Conservation (phyloP, 2,329 filamentous ascomycete genomes). For the Phyllosticta citriasiana region DNA sequence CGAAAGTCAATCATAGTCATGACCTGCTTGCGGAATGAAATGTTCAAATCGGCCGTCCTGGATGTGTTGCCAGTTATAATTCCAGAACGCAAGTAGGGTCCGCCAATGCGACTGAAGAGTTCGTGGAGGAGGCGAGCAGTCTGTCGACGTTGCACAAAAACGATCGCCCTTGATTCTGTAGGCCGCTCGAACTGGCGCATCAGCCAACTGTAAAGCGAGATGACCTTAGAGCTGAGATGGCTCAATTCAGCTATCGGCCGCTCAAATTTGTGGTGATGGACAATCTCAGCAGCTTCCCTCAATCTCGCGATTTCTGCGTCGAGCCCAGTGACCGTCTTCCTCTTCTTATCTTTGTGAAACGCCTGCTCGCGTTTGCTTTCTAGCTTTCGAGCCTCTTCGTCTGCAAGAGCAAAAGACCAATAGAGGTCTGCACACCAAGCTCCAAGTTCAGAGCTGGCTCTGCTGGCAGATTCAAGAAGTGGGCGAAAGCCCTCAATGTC, state of each 20-base stretch:
- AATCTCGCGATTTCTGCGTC: slow-evolving; percentile 49
- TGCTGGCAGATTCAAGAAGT: slow-evolving; percentile 49
- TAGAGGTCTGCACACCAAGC: slow-evolving; percentile 76
- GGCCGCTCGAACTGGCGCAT: slow-evolving; percentile 49
- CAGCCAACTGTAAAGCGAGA: slow-evolving; percentile 52
- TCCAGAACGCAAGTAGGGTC: slow-evolving; percentile 50
- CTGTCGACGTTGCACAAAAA: slow-evolving; percentile 73
- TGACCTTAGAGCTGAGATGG: slow-evolving; percentile 63
- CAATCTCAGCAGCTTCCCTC: slow-evolving; percentile 45
- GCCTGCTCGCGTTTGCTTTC: slow-evolving; percentile 24
- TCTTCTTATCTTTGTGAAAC: slow-evolving; percentile 32
- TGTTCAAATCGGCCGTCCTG: slow-evolving; percentile 47
- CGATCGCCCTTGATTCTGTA: slow-evolving; percentile 61
- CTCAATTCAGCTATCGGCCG: slow-evolving; percentile 26
- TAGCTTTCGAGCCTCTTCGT: slow-evolving; percentile 52
- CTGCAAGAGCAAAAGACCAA: slow-evolving; percentile 61
- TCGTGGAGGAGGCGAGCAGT: slow-evolving; percentile 65
- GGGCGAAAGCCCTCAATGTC: slow-evolving; percentile 44
- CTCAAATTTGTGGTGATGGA: slow-evolving; percentile 44
- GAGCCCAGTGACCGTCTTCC: slow-evolving; percentile 31
- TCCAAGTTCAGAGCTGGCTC: slow-evolving; percentile 59
- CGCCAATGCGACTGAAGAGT: slow-evolving; percentile 51
- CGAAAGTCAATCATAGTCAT: slow-evolving; percentile 57
- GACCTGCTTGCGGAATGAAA: slow-evolving; percentile 66
- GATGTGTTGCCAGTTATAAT: slow-evolving; percentile 53